Conservation (phyloP, 768 basidiomycete genomes). For the Lepiota brunneoincarnata region DNA sequence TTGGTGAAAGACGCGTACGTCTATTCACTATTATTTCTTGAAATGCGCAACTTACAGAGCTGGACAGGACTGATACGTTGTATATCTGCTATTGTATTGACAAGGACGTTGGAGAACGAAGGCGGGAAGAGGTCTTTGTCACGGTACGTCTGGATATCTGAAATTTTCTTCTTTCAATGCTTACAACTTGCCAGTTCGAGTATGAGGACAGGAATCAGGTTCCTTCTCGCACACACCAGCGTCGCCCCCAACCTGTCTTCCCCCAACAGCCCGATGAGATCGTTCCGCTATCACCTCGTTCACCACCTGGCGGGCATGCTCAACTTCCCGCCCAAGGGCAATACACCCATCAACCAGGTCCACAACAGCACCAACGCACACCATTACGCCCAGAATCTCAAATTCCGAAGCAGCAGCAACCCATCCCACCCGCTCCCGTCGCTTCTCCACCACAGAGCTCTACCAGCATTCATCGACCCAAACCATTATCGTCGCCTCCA, state of each 20-base stretch:
- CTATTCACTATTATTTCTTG: background rate
- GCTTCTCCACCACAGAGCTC: background rate
- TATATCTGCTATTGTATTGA: constrained; percentile 51
- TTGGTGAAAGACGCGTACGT: constrained; percentile 67
- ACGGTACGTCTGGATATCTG: constrained; percentile 25
- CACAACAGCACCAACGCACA: constrained; percentile 9
- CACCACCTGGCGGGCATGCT: constrained; percentile 8
- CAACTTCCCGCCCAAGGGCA: constrained; percentile 14
- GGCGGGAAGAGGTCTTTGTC: constrained; percentile 40
- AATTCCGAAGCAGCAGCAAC: constrained; percentile 9
- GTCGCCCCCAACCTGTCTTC: constrained; percentile 8
- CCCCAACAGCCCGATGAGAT: constrained; percentile 14
- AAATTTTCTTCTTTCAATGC: background rate
- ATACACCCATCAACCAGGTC: no score
- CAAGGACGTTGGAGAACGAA: constrained; percentile 38
- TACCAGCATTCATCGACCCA: background rate
- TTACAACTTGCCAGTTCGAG: constrained; percentile 27
- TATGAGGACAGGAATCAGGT: constrained; percentile 18
- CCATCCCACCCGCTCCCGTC: background rate
- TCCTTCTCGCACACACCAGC: background rate
- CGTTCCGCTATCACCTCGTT: constrained; percentile 13
- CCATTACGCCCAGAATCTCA: background rate
- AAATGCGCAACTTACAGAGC: background rate
- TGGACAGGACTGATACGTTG: constrained; percentile 38
- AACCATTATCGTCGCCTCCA: constrained; percentile 6